Conservation (phyloP, 108 stramenopile genomes). For the Mediolabrus comicus region DNA sequence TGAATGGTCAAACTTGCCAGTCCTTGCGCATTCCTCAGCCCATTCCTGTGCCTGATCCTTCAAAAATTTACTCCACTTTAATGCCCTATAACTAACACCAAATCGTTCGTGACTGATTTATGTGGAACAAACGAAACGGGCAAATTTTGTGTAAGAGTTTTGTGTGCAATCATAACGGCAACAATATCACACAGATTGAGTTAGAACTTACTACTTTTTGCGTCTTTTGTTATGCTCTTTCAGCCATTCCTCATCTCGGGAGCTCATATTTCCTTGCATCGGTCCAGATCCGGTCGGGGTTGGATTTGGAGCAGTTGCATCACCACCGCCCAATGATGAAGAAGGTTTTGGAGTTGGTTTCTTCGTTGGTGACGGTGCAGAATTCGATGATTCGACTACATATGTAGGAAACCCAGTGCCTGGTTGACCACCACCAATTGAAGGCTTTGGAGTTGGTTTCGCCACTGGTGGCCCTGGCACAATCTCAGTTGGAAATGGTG, state of each 20-base stretch:
- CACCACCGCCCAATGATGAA: background rate
- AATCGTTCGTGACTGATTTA: background rate
- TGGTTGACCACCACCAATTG: background rate
- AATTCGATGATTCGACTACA: no score
- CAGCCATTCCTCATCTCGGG: background rate
- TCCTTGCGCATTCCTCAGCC: background rate
- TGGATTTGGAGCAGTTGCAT: background rate
- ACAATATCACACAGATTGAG: background rate
- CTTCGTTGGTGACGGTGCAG: background rate
- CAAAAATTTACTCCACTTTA: background rate
- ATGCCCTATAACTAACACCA: background rate
- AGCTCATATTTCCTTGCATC: background rate
- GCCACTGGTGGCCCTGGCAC: background rate
- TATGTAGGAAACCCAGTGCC: no score
- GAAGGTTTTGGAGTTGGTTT: background rate
- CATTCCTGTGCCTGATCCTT: background rate
- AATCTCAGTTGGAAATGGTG: background rate
- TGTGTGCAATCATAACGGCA: no score
- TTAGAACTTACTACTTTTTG: background rate
- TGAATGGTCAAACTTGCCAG: background rate
- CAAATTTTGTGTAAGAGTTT: no score
- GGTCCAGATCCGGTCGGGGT: background rate
- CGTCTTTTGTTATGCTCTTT: background rate
- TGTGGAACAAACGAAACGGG: no score
- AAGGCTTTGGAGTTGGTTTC: background rate